Evolutionary conservation across 352 stramenopile species (phyloP), one percentile per base, ranked within the genome.

Genomic region (Phytophthora tentaculata): DNA sequence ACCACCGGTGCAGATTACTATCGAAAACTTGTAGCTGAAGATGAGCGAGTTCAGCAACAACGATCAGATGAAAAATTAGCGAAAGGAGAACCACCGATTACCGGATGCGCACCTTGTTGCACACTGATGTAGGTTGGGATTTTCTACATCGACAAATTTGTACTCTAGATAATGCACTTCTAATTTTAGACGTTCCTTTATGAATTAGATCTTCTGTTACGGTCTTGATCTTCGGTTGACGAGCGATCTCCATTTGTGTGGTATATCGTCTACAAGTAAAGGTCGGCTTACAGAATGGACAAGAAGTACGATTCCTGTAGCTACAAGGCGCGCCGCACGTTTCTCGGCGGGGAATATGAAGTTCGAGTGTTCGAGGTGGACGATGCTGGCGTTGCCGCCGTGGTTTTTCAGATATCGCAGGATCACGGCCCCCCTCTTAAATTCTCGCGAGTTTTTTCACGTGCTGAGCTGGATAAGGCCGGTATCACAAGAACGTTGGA

Each of bases 281-380:
- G 32, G 14, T 39, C 32, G 12, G 14, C 8, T 23, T n/a, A 17
- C 14, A 51, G 14, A 39, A 83, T 86, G 77, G 74, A 80, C 56
- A 72, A 77, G 28, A 73, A 72, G 47, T 86, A 84, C 64, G 80
- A 80, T 56, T 69, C 70, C 47, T 90, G 82, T 59, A 83, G 74
- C 70, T 91, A 88, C 74, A 85, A 86, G 61, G 78, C 81, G 37
- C 79, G 77, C 0, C 77, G 81, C 60, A 79, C 81, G 35, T 90
- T 90, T 28, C 73, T 90, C 14, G 79, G 80, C n/a, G 71, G 72
- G 32, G 76, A 87, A 56, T 89, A 86, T 56, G 85, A 95, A 28
- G 80, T 94, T 51, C 77, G 80, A 55, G 64, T 93, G 23, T 86
- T 95, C 28, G 80, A 93, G 29, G 76, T 96, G 23, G 82, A 92